Conservation (phyloP, 306 rosid genomes). For the Vicia sativa region DNA sequence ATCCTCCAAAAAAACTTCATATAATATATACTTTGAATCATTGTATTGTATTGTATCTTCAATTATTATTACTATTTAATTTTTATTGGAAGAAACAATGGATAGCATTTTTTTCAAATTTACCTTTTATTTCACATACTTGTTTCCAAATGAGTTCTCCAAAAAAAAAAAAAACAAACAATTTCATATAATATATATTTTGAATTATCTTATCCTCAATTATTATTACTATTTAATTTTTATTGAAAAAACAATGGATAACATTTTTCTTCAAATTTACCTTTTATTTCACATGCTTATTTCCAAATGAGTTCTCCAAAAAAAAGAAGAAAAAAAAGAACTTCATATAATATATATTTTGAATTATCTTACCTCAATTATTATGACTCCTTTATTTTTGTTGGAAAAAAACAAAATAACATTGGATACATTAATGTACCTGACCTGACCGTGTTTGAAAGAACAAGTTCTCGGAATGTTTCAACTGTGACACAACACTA, state of each 20-base stretch:
- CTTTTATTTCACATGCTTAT: background rate
- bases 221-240: too few species aligned
- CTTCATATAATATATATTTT: background rate
- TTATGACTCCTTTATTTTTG: background rate
- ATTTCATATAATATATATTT: too few species aligned
- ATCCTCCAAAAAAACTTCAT: too few species aligned
- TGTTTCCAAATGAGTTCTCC: background rate
- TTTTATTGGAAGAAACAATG: too few species aligned
- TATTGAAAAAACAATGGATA: too few species aligned
- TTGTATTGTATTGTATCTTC: too few species aligned
- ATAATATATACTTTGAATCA: too few species aligned
- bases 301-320: background rate
- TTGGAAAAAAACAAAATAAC: background rate
- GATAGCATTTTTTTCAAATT: background rate
- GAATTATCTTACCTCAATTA: background rate
- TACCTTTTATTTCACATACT: background rate
- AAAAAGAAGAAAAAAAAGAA: too few species aligned
- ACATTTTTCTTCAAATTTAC: background rate
- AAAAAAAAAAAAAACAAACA: too few species aligned
- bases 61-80: too few species aligned
- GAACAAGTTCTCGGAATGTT: conserved; percentile 6
- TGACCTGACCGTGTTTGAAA: background rate
- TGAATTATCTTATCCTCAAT: too few species aligned
- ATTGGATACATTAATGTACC: background rate
- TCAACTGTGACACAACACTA: conserved; percentile 25